phyloP scores from a whole-genome alignment of 306 rosid species.

The Acacia acuminata region DNA sequence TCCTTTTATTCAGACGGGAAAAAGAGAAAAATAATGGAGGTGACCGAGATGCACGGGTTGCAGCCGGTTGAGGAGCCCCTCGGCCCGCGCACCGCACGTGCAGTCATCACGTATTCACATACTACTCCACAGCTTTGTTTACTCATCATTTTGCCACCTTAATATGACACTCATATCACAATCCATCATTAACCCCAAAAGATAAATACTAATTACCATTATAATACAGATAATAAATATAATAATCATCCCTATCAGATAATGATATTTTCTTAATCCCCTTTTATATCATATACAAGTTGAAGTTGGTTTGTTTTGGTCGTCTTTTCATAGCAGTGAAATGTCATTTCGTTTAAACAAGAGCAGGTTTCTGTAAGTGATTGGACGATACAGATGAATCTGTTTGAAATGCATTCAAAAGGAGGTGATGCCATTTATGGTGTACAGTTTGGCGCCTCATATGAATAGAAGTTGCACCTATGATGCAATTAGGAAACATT shows the following conservation, averaged over 20 bases:
- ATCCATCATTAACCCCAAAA: not conserved
- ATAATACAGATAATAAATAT: not conserved
- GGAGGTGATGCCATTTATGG: constrained; percentile 10
- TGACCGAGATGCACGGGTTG: constrained; percentile 52
- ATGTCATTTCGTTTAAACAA: not conserved
- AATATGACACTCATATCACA: constrained; percentile 16
- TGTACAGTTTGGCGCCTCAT: not conserved
- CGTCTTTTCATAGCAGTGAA: not conserved
- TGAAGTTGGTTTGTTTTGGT: not conserved
- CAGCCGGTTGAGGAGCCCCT: constrained; percentile 50
- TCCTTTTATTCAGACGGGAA: not conserved
- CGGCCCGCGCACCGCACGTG: constrained; percentile 66
- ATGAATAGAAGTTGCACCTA: not conserved
- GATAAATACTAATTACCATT: not conserved
- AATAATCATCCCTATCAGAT: not conserved
- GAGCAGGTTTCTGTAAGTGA: not conserved
- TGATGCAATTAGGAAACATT: constrained; percentile 3
- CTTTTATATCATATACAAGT: not conserved
- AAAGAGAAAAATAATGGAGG: not conserved
- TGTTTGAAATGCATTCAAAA: constrained; percentile 15
- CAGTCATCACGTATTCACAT: constrained; percentile 33
- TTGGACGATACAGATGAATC: not conserved
- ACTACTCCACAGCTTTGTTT: not conserved
- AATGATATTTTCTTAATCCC: not conserved
- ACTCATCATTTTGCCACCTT: not conserved